These are phyloP conservation scores for Dioszegia aurantiaca DNA, from an alignment of 768 basidiomycete species.

Conservation along the genomic window DNA sequence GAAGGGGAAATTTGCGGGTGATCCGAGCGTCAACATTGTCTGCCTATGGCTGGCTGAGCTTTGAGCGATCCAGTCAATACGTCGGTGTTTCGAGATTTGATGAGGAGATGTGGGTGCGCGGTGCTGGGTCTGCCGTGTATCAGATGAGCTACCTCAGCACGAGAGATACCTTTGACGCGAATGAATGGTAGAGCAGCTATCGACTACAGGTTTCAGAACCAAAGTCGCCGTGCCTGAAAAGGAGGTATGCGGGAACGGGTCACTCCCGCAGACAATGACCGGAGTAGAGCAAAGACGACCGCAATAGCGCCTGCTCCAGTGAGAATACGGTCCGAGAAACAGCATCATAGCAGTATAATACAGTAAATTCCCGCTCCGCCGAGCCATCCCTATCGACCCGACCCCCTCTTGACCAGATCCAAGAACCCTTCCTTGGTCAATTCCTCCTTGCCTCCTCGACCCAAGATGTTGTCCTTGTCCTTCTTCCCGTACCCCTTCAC, in stretches of 20 bases:
- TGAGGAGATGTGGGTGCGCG: not conserved
- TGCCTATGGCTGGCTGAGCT: no score
- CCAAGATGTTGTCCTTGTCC: conserved; percentile 53
- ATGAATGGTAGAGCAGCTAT: not conserved
- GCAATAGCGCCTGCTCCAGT: no score
- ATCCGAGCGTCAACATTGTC: conserved; percentile 5
- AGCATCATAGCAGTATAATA: not conserved
- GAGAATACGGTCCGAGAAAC: no score
- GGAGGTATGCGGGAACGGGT: not conserved
- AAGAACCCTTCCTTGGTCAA: conserved; percentile 53
- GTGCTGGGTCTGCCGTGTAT: no score
- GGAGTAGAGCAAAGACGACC: no score
- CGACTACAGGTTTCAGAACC: not conserved
- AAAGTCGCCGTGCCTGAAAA: conserved; percentile 1
- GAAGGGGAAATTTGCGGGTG: not conserved
- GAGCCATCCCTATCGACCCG: not conserved
- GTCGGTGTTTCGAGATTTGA: not conserved
- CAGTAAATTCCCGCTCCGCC: not conserved
- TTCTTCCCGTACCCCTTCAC: conserved; percentile 40
- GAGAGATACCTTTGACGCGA: not conserved
- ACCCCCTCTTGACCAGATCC: conserved; percentile 50
- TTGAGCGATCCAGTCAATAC: not conserved
- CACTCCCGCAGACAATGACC: not conserved
- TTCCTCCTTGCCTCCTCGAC: conserved; percentile 49
- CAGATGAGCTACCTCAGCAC: no score